phyloP scores from a whole-genome alignment of 2,329 filamentous ascomycete species.

The Hypoxylon sp. region DNA sequence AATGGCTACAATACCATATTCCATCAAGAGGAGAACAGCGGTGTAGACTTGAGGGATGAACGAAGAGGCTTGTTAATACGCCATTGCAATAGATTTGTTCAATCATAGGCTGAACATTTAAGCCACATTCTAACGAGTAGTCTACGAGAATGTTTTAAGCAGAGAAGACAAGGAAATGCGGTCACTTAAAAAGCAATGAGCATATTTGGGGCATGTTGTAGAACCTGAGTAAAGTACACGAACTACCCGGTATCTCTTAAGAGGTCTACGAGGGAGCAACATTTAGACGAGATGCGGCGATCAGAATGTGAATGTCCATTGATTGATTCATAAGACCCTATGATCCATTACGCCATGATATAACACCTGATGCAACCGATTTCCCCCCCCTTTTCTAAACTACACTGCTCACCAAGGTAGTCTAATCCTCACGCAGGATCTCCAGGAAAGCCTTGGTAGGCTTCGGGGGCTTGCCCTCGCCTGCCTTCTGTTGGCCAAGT shows the following conservation, averaged over 20 bases:
- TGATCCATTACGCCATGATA: conserved; percentile 48
- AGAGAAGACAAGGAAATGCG: too few species aligned
- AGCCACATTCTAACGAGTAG: too few species aligned
- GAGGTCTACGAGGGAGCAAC: too few species aligned
- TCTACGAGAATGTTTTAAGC: too few species aligned
- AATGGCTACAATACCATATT: too few species aligned
- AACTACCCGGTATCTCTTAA: background rate
- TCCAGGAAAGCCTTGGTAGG: conserved; percentile 44
- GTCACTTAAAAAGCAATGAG: too few species aligned
- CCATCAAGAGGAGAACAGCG: too few species aligned
- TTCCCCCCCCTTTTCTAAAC: conserved; percentile 37
- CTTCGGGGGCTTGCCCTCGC: conserved; percentile 66
- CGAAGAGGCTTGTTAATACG: too few species aligned
- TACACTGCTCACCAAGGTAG: conserved; percentile 49
- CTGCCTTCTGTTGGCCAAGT: conserved; percentile 75
- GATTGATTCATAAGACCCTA: conserved; percentile 48
- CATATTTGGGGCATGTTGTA: too few species aligned
- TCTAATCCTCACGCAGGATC: conserved; percentile 47
- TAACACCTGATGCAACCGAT: conserved; percentile 40
- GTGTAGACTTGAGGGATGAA: too few species aligned
- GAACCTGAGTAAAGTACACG: background rate
- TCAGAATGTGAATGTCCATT: conserved; percentile 45
- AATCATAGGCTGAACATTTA: too few species aligned
- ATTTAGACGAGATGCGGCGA: conserved; percentile 28
- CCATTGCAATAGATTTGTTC: too few species aligned